phyloP scores from a whole-genome alignment of 768 basidiomycete species.

The Pleurotus ostreatus region DNA sequence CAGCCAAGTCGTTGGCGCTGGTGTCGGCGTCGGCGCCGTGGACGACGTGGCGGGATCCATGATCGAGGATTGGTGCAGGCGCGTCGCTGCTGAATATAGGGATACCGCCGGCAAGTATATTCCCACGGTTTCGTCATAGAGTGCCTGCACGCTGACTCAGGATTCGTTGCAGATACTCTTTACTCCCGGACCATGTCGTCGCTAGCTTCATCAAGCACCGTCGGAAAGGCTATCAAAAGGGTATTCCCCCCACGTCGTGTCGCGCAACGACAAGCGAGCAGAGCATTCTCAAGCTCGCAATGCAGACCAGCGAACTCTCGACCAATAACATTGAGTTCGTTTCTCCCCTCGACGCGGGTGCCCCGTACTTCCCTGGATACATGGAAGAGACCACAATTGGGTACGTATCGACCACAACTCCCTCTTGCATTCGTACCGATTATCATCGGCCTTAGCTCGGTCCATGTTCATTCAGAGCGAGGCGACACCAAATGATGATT shows the following conservation, averaged over 20 bases:
- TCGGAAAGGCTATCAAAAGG: background rate
- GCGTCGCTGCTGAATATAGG: background rate
- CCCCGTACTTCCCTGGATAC: background rate
- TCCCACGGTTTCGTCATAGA: background rate
- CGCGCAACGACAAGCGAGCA: background rate
- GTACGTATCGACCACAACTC: slow-evolving; percentile 17
- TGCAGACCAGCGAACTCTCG: background rate
- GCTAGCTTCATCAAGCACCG: slow-evolving; percentile 3
- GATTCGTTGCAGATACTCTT: too few relatives aligned
- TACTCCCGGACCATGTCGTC: slow-evolving; percentile 5
- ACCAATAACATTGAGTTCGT: background rate
- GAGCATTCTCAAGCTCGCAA: background rate
- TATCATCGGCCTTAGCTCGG: slow-evolving; percentile 41
- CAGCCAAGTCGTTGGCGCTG: slow-evolving; percentile 11
- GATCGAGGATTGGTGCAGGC: background rate
- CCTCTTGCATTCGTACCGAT: background rate
- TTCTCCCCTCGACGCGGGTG: background rate
- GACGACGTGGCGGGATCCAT: slow-evolving; percentile 8
- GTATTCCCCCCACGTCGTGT: background rate
- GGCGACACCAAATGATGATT: slow-evolving; percentile 94
- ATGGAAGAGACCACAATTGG: slow-evolving; percentile 18
- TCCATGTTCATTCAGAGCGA: slow-evolving; percentile 99
- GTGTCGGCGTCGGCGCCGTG: slow-evolving; percentile 7
- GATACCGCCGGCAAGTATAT: background rate
- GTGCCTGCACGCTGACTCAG: background rate